A percentile compares a stretch with the other conserved stretches of the same genome.
Conservation (phyloP, 2,329 filamentous ascomycete genomes). For the Thermomyces lanuginosus region DNA sequence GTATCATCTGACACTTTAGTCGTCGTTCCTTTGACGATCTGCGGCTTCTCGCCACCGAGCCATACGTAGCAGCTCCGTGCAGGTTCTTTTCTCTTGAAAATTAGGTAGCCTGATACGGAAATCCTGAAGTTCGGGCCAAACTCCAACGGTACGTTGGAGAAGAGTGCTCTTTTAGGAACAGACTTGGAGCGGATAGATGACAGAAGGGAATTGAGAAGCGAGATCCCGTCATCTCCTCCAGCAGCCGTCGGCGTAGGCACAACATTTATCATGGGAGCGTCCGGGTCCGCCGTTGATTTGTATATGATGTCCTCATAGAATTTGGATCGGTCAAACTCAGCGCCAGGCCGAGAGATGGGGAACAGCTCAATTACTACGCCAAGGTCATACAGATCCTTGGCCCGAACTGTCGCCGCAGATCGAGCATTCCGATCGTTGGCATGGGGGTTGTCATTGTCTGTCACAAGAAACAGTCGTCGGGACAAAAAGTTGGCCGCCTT, state of each 20-base stretch:
- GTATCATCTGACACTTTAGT: conserved; percentile 64
- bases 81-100: conserved; percentile 69
- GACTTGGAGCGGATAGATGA: conserved; percentile 86
- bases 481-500: conserved; percentile 91
- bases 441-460: conserved; percentile 82
- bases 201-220: conserved; percentile 60
- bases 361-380: conserved; percentile 87
- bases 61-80: conserved; percentile 76
- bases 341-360: conserved; percentile 57
- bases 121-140: conserved; percentile 72
- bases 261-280: conserved; percentile 42
- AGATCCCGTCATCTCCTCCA: conserved; percentile 58
- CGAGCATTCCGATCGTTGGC: conserved; percentile 52
- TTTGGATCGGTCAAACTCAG: conserved; percentile 61
- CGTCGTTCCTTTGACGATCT: conserved; percentile 61
- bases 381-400: conserved; percentile 88
- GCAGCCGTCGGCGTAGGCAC: conserved; percentile 38
- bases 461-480: conserved; percentile 83
- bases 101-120: conserved; percentile 81
- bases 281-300: conserved; percentile 54
- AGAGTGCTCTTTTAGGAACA: conserved; percentile 67
- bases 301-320: conserved; percentile 98
- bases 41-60: conserved; percentile 66
- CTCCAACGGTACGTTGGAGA: conserved; percentile 75
- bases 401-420: conserved; percentile 65